A percentile compares a stretch with the other conserved stretches of the same genome.
phyloP scores from a whole-genome alignment of 148 eudicot genomes.

The Cornus controversa region DNA sequence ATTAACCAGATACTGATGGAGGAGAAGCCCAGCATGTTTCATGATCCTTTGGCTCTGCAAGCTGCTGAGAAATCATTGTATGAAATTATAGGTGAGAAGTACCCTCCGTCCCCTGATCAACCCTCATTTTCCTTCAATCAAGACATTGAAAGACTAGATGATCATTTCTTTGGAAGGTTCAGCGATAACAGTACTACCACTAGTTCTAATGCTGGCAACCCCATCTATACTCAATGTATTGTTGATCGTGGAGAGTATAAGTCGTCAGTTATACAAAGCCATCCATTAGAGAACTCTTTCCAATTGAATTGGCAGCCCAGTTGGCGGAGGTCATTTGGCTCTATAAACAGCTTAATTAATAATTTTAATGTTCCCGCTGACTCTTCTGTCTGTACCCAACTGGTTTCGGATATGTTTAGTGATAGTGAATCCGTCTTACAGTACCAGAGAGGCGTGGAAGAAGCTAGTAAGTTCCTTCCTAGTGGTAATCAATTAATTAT shows the following conservation, averaged over 20 bases:
- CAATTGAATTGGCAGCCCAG: not conserved
- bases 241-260: not conserved
- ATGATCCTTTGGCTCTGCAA: constrained; percentile 43
- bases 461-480: constrained; percentile 40
- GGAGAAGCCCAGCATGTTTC: constrained; percentile 31
- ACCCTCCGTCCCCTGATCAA: constrained; percentile 14
- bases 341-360: constrained; percentile 16
- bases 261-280: too few relatives aligned
- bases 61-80: constrained; percentile 50
- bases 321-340: constrained; percentile 21
- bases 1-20: constrained; percentile 59
- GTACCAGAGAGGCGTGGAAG: constrained; percentile 40
- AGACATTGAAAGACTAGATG: too few relatives aligned
- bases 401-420: constrained; percentile 18
- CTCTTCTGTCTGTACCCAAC: constrained; percentile 3
- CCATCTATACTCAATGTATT: too few relatives aligned
- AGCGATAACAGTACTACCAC: too few relatives aligned
- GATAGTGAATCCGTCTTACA: constrained; percentile 31
- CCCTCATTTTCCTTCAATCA: not conserved
- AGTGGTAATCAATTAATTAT: constrained; percentile 14
- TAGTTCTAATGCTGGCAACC: too few relatives aligned
- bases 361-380: not conserved
- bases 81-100: constrained; percentile 43
- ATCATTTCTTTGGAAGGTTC: too few relatives aligned
- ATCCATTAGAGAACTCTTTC: too few relatives aligned